Conservation (phyloP, 805 yeast species). For the Saccharomycopsis oosterbeekiorum region DNA sequence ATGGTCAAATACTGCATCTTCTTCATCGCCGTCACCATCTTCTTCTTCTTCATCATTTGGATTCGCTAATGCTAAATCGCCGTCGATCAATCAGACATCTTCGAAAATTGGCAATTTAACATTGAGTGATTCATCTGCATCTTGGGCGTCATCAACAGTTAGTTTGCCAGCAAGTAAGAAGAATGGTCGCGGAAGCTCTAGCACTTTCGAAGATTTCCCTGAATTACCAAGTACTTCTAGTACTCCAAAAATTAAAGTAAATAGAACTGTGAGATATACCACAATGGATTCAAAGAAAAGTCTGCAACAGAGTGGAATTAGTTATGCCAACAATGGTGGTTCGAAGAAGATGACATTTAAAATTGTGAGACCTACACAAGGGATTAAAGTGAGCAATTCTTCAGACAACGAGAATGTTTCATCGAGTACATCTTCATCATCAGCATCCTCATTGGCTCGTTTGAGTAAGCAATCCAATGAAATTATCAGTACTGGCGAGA, state of each 20-base stretch:
- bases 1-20: background rate
- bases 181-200: conserved; percentile 22
- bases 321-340: background rate
- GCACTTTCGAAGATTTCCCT: conserved; percentile 11
- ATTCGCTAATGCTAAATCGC: background rate
- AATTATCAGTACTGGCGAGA: background rate
- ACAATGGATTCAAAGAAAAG: conserved; percentile 13
- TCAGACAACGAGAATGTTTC: conserved; percentile 9
- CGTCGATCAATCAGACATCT: background rate
- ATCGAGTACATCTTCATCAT: conserved; percentile 20
- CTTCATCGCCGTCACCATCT: background rate
- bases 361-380: background rate
- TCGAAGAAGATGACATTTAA: background rate
- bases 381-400: background rate
- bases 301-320: background rate
- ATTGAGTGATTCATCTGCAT: conserved; percentile 9
- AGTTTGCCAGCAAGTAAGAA: conserved; percentile 26
- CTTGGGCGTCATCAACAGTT: conserved; percentile 24
- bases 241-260: conserved; percentile 3
- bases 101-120: background rate
- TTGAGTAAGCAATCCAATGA: background rate
- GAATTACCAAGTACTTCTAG: conserved; percentile 1
- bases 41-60: background rate
- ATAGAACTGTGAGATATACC: conserved; percentile 10
- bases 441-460: conserved; percentile 2